Percentiles rank a stretch among this genome's conserved stretches.
Evolutionary conservation across 768 basidiomycete genomes (phyloP).

Genomic region (Leccinum rimulosum): DNA sequence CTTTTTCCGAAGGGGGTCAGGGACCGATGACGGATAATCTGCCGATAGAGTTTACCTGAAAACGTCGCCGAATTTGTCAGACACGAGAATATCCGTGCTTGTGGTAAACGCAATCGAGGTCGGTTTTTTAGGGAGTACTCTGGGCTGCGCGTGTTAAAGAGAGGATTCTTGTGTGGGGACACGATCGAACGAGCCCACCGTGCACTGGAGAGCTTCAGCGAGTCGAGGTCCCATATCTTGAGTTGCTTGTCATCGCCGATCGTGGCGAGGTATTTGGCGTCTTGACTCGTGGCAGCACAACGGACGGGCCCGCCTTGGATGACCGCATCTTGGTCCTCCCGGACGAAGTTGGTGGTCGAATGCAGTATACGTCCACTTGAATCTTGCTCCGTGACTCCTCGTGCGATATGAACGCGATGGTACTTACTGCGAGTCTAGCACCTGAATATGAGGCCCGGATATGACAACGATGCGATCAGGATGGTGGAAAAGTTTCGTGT

Average conservation of each 20-base stretch:
- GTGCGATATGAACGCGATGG: background rate
- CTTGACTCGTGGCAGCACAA: conserved; percentile 51
- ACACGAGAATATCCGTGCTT: conserved; percentile 68
- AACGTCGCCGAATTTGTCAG: conserved; percentile 95
- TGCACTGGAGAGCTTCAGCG: conserved; percentile 53
- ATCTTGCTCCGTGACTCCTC: conserved; percentile 12
- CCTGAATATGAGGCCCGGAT: conserved; percentile 62
- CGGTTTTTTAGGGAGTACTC: conserved; percentile 82
- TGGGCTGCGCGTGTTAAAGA: conserved; percentile 27
- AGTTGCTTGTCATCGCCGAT: conserved; percentile 79
- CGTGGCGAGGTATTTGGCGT: conserved; percentile 52
- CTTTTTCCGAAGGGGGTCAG: conserved; percentile 33
- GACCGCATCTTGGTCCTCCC: conserved; percentile 31
- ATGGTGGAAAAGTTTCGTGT: conserved; percentile 45
- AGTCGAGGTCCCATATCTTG: conserved; percentile 67
- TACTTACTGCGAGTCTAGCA: conserved; percentile 54
- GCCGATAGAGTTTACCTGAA: conserved; percentile 54
- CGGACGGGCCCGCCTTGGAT: conserved; percentile 56
- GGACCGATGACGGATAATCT: background rate
- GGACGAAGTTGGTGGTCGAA: conserved; percentile 40
- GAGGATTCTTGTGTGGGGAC: background rate
- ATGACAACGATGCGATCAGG: conserved; percentile 39
- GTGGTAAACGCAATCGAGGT: conserved; percentile 65
- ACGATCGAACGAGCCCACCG: conserved; percentile 43
- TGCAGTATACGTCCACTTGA: conserved; percentile 53